Percentiles rank a stretch among this genome's conserved stretches.
These are phyloP conservation scores for Penicillium italicum DNA, from an alignment of 2,329 filamentous ascomycete genomes.

Conservation along the genomic window DNA sequence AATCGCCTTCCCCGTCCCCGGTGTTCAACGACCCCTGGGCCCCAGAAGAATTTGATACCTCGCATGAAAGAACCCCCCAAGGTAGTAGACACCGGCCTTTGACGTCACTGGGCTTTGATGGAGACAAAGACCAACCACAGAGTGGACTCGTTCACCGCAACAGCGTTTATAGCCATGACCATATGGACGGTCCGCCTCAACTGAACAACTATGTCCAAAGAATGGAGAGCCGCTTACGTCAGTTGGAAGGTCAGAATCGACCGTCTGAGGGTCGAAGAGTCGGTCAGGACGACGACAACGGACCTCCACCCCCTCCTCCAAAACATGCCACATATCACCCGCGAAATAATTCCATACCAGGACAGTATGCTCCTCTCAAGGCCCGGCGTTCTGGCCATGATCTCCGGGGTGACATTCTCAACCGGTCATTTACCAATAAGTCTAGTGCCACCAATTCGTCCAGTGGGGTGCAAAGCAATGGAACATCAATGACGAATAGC, in stretches of 20 bases:
- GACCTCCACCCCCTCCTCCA: slow-evolving; percentile 61
- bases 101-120: slow-evolving; percentile 69
- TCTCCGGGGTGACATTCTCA: slow-evolving; percentile 64
- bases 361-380: slow-evolving; percentile 36
- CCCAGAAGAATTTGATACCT: slow-evolving; percentile 73
- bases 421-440: slow-evolving; percentile 81
- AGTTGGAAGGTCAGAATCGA: slow-evolving; percentile 58
- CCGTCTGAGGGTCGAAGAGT: slow-evolving; percentile 50
- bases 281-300: slow-evolving; percentile 47
- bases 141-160: slow-evolving; percentile 55
- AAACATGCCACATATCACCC: slow-evolving; percentile 47
- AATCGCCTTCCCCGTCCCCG: slow-evolving; percentile 51
- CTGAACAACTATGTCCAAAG: slow-evolving; percentile 83
- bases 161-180: slow-evolving; percentile 34
- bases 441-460: slow-evolving; percentile 79
- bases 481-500: slow-evolving; percentile 62
- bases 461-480: slow-evolving; percentile 64
- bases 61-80: slow-evolving; percentile 33
- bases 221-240: slow-evolving; percentile 79
- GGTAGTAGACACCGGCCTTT: slow-evolving; percentile 55
- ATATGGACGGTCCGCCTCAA: slow-evolving; percentile 61
- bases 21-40: slow-evolving; percentile 70
- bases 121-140: slow-evolving; percentile 51
- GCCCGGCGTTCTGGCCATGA: slow-evolving; percentile 63
- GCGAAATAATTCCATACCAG: slow-evolving; percentile 43